Conservation (phyloP, 2,329 filamentous ascomycete species). For the Rugonectria rugulosa region DNA sequence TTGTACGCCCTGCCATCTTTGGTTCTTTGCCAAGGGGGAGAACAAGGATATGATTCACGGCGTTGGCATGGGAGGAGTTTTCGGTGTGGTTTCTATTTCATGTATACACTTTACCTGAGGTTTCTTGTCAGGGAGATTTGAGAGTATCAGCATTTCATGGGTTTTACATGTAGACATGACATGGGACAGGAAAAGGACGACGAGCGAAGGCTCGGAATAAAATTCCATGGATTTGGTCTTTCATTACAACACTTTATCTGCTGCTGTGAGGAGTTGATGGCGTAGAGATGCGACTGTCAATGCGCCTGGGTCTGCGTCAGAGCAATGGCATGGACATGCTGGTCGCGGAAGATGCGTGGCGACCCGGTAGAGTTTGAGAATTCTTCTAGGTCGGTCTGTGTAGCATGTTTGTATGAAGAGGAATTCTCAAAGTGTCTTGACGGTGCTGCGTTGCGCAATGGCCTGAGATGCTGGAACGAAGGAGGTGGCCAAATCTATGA, state of each 20-base stretch:
- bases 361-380: too few species aligned
- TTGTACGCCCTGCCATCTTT: conserved; percentile 12
- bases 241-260: background rate
- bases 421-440: too few species aligned
- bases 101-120: too few species aligned
- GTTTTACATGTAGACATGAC: conserved; percentile 18
- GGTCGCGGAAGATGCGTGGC: background rate
- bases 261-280: background rate
- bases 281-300: background rate
- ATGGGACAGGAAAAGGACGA: conserved; percentile 5
- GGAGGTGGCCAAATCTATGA: too few species aligned
- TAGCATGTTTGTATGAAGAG: too few species aligned
- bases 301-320: background rate
- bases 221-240: background rate
- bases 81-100: conserved; percentile 7
- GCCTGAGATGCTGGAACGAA: too few species aligned
- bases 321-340: background rate
- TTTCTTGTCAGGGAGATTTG: too few species aligned
- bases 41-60: too few species aligned
- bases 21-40: conserved; percentile 1
- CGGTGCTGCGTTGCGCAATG: too few species aligned
- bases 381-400: too few species aligned
- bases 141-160: too few species aligned
- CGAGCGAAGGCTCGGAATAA: background rate
- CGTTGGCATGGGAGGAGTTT: conserved; percentile 24